Percentiles rank a stretch among this genome's conserved stretches.
phyloP scores from a whole-genome alignment of 1,139 yeast genomes.

The Yamadazyma epiphylla region DNA sequence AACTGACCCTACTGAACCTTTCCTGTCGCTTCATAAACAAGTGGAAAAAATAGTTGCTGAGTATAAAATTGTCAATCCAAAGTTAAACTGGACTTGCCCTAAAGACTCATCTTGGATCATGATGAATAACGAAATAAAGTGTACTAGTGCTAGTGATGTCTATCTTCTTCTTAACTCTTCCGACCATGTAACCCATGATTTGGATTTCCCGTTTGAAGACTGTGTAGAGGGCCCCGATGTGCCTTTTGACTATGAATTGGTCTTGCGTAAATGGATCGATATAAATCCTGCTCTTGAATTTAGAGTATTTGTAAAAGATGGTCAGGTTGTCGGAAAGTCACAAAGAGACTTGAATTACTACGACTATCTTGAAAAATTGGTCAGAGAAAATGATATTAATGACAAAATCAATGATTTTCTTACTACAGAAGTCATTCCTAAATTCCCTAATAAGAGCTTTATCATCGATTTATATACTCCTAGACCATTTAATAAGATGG shows the following conservation, averaged over 20 bases:
- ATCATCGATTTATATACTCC: constrained; percentile 84
- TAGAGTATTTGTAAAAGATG: constrained; percentile 69
- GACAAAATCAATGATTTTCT: constrained; percentile 53
- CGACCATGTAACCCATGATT: constrained; percentile 81
- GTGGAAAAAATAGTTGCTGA: constrained; percentile 39
- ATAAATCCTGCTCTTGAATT: constrained; percentile 90
- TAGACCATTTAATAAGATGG: constrained; percentile 60
- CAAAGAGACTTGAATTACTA: constrained; percentile 87
- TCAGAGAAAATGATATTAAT: constrained; percentile 33
- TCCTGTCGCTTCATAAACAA: constrained; percentile 54
- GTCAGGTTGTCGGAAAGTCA: constrained; percentile 64
- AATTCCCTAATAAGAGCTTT: constrained; percentile 54
- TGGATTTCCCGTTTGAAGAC: constrained; percentile 65
- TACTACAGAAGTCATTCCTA: constrained; percentile 35
- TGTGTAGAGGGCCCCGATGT: constrained; percentile 8
- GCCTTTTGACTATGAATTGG: constrained; percentile 49
- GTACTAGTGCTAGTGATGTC: constrained; percentile 67
- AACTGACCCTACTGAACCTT: constrained; percentile 43
- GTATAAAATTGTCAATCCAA: constrained; percentile 69
- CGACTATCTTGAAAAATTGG: constrained; percentile 54
- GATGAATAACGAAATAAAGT: constrained; percentile 70
- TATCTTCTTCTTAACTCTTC: constrained; percentile 81
- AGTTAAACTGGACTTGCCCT: constrained; percentile 96
- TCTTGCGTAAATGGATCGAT: constrained; percentile 74
- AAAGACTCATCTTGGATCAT: constrained; percentile 92